Evolutionary conservation across 2,329 filamentous ascomycete genomes (phyloP), one percentile per base, ranked within the genome.

Genomic region (Chrysosporium keratinophilum): DNA sequence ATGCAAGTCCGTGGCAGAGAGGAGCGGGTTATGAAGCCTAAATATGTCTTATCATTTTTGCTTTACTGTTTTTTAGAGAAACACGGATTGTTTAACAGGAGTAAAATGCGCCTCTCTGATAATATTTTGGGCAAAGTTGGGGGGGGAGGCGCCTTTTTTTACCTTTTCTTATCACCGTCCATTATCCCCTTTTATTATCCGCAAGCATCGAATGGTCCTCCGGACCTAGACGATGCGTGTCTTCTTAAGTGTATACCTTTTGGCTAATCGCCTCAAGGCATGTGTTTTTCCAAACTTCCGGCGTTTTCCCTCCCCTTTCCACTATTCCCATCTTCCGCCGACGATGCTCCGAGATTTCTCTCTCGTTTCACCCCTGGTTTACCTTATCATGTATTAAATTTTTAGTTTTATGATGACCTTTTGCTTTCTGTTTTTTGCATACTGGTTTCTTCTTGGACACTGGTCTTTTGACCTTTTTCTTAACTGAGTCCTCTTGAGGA

Each of bases 1-100:
- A 74, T 63, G 66, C 76, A 37, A 82, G 78, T 68, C 80, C 80
- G 51, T 84, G 81, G 81, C 80, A 84, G 68, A 70, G 81, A 64
- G 81, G 81, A 42, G 81, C 81, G 33, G 81, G 81, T 43, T 84
- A 83, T 61, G 80, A 83, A 56, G 76, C 78, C 65, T 78, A 70
- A 69, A 34, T 42, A 20, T 28, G n/a, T 6, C 33, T 17, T 33
- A 41, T 47, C 17, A 7, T 40, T 5, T 43, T 31, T 14, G 11
- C 19, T 33, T 40, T n/a, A n/a, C 3, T 34, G n/a, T 35, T 7
- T 20, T 35, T n/a, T 50, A 48, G 43, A 43, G 10, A 42, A 39
- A 40, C 19, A 31, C 34, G 49, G 20, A 33, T 51, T 35, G 9
- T 34, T 7, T 28, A 4, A n/a, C 37, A 34, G 49, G 49, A 44